Base-by-base conservation (phyloP, 2,329 filamentous ascomycete genomes). In the Ophiostoma himal-ulmi region DNA sequence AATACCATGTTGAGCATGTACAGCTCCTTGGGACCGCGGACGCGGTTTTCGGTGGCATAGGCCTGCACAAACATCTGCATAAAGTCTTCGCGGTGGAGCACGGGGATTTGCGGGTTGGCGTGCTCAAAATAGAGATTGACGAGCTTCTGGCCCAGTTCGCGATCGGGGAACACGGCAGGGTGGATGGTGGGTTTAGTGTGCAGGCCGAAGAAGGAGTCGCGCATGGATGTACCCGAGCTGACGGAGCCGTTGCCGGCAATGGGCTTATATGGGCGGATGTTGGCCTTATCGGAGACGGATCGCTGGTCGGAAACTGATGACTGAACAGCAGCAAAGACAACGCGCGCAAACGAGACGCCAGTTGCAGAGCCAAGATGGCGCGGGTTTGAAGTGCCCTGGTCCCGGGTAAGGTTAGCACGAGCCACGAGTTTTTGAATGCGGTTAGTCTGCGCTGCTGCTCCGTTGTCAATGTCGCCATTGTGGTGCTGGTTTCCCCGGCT, bases 1-100 rank as follows among this genome's bases (percentile, higher is more conserved):
- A 96, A 98, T 34, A 98, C 94, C 80, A 98, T 97, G 79, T 97
- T 97, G 73, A 98, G 84, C 81, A 96, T 88, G 80, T 97, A 98
- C n/a, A 95, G 84, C 79, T 97, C 93, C 69, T 91, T 86, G 5
- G 93, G 87, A 1, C 90, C 91, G 36, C 91, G 85, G 69, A 86
- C 84, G 71, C 87, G 86, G 66, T 87, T 84, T 26, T 90, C 87
- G 0, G 87, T 85, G 5, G 86, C 84, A 78, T 97, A 97, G 0
- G 93, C 91, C 65, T 88, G 86, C 69, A 96, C 90, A 77, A 97
- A 91, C 81, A 96, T 88, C 65, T 90, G 86, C 89, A 93, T 93
- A 76, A 97, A 98, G 75, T 97, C 93, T 41, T 86, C 89, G 52
- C 92, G 89, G 77, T 98, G 94, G 68, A 98, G 83, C 62, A 97